Evolutionary conservation across 768 basidiomycete species (phyloP).

Genomic region (Steccherinum ochraceum): DNA sequence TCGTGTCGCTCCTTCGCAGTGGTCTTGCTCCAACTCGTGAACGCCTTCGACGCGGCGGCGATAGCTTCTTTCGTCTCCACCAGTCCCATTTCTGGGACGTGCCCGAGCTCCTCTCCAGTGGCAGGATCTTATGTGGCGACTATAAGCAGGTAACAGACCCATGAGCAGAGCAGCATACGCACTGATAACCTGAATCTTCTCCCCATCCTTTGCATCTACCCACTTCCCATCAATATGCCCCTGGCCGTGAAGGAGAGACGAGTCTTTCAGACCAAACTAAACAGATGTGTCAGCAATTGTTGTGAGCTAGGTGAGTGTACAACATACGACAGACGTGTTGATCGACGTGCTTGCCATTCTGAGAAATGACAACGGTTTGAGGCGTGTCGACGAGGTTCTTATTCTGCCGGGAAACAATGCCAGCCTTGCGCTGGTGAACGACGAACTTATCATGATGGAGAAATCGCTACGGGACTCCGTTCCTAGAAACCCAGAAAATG

Average conservation of each 20-base stretch:
- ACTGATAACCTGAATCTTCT: constrained; percentile 74
- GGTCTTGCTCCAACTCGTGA: constrained; percentile 81
- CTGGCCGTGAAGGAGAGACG: constrained; percentile 66
- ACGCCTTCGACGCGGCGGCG: constrained; percentile 70
- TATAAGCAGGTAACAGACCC: too few relatives aligned
- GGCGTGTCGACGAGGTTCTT: background rate
- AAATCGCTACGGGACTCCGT: too few relatives aligned
- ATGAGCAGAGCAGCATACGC: constrained; percentile 29
- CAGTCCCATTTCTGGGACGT: constrained; percentile 84
- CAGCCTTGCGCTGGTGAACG: background rate
- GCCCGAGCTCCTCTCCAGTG: constrained; percentile 75
- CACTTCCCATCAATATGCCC: constrained; percentile 83
- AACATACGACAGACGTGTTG: background rate
- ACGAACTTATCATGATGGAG: background rate
- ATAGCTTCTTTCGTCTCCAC: constrained; percentile 84
- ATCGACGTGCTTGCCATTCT: background rate
- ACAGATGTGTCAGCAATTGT: background rate
- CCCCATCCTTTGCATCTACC: constrained; percentile 72
- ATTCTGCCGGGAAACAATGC: background rate
- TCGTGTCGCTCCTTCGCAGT: constrained; percentile 89
- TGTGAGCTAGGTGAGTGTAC: background rate
- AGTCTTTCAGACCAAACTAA: constrained; percentile 74
- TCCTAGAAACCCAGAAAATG: too few relatives aligned
- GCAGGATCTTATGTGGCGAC: constrained; percentile 64
- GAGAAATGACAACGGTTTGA: background rate